Conservation (phyloP, 2,329 filamentous ascomycete genomes). For the Fusarium piperis region DNA sequence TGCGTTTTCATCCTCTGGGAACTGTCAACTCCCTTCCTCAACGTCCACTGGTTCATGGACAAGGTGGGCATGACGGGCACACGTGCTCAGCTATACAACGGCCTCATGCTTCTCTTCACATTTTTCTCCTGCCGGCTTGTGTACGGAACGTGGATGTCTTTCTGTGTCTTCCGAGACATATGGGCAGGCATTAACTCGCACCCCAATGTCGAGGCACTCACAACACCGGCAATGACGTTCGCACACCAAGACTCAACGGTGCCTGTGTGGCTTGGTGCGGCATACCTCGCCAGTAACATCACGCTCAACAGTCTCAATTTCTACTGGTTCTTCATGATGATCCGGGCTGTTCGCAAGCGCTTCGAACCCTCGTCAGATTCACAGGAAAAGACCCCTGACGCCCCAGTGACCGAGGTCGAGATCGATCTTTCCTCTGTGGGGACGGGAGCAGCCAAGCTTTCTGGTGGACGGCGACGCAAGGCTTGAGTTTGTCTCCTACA, state of each 20-base stretch:
- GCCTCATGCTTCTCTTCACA: constrained; percentile 73
- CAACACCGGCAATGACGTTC: constrained; percentile 51
- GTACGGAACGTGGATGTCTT: constrained; percentile 80
- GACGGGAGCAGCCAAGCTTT: constrained; percentile 38
- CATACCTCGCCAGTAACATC: constrained; percentile 77
- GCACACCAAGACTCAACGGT: constrained; percentile 61
- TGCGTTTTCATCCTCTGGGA: constrained; percentile 88
- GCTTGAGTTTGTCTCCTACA: constrained; percentile 26
- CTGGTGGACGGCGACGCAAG: constrained; percentile 44
- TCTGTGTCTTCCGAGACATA: constrained; percentile 76
- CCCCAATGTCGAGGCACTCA: constrained; percentile 45
- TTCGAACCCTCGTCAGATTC: constrained; percentile 65
- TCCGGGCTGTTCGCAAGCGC: constrained; percentile 78
- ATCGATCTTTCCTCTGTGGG: constrained; percentile 44
- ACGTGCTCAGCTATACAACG: constrained; percentile 79
- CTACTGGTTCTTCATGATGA: constrained; percentile 90
- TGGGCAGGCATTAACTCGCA: constrained; percentile 60
- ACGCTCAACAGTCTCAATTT: constrained; percentile 81
- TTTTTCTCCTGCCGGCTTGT: constrained; percentile 83
- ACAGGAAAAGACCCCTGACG: constrained; percentile 40
- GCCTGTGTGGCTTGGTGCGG: constrained; percentile 74
- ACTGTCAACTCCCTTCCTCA: constrained; percentile 84
- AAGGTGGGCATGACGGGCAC: constrained; percentile 84
- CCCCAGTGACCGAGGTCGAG: constrained; percentile 41
- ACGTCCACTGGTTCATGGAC: constrained; percentile 93